phyloP scores from a whole-genome alignment of 441 rosid species.

The Populus hybrid region DNA sequence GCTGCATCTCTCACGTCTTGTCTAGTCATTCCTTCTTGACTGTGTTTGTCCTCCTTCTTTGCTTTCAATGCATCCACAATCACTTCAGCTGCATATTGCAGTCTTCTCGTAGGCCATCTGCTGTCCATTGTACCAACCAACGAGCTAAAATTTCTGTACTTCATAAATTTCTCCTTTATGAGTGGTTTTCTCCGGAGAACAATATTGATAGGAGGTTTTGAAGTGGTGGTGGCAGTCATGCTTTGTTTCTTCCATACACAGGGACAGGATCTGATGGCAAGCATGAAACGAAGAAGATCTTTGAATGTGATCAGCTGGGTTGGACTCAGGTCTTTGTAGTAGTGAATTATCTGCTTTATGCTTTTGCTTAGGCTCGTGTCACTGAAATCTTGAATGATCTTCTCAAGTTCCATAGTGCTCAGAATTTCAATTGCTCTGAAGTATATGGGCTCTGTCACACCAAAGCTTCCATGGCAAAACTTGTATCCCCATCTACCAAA shows the following conservation, averaged over 20 bases:
- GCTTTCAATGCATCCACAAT: conserved; percentile 61
- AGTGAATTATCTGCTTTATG: conserved; percentile 42
- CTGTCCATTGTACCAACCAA: conserved; percentile 58
- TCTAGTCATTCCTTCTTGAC: conserved; percentile 66
- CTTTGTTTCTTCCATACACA: conserved; percentile 35
- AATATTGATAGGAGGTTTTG: conserved; percentile 27
- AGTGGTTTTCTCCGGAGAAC: conserved; percentile 29
- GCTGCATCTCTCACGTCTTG: conserved; percentile 93
- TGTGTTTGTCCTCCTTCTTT: conserved; percentile 33
- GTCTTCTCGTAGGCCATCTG: conserved; percentile 83
- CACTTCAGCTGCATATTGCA: conserved; percentile 72
- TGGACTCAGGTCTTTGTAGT: conserved; percentile 63
- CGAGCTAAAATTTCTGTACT: conserved; percentile 37
- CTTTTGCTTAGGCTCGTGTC: conserved; percentile 24
- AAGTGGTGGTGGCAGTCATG: conserved; percentile 14
- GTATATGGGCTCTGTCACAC: conserved; percentile 58
- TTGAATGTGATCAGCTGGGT: conserved; percentile 48
- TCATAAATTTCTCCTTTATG: conserved; percentile 33
- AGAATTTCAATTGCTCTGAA: conserved; percentile 59
- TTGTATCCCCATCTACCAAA: conserved; percentile 88
- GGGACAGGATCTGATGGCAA: conserved; percentile 50
- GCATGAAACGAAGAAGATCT: conserved; percentile 76
- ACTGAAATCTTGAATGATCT: conserved; percentile 43
- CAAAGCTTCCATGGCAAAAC: conserved; percentile 73
- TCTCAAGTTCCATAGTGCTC: conserved; percentile 55